Conservation (phyloP, 345 rosid genomes). For the Hevea brasiliensis region DNA sequence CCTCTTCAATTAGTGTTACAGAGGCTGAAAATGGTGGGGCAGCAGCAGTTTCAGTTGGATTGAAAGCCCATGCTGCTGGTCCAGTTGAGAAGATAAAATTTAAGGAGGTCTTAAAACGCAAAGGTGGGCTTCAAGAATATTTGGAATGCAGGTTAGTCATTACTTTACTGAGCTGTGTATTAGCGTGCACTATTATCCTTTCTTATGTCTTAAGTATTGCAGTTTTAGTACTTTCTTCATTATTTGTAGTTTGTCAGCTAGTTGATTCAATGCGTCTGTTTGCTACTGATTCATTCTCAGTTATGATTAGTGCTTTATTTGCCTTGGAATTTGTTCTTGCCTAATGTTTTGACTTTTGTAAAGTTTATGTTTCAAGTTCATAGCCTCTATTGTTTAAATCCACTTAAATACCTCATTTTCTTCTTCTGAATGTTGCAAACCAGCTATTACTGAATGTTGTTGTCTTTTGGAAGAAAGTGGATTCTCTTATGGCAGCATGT, state of each 20-base stretch:
- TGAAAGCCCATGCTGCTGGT: slow-evolving; percentile 76
- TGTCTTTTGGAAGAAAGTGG: neutral
- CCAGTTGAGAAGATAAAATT: slow-evolving; percentile 92
- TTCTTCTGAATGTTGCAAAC: neutral
- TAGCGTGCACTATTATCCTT: neutral
- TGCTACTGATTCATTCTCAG: neutral
- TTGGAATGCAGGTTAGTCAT: slow-evolving; percentile 81
- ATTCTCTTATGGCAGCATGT: neutral
- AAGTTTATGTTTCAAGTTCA: neutral
- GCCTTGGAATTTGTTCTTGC: neutral
- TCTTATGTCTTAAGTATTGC: neutral
- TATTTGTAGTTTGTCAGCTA: neutral
- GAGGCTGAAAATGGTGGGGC: slow-evolving; percentile 53
- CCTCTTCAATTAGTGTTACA: slow-evolving; percentile 38
- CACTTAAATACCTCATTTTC: no score
- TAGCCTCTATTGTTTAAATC: neutral
- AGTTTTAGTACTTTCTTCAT: neutral
- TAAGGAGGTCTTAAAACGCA: slow-evolving; percentile 89
- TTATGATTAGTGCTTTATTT: neutral
- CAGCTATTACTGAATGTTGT: no score
- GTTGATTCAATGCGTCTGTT: neutral
- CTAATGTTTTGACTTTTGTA: neutral
- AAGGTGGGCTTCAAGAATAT: slow-evolving; percentile 93
- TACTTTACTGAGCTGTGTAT: neutral
- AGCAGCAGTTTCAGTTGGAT: slow-evolving; percentile 87